Base-by-base conservation (phyloP, 257 asterid genomes). In the Fraxinus cuspidata region DNA sequence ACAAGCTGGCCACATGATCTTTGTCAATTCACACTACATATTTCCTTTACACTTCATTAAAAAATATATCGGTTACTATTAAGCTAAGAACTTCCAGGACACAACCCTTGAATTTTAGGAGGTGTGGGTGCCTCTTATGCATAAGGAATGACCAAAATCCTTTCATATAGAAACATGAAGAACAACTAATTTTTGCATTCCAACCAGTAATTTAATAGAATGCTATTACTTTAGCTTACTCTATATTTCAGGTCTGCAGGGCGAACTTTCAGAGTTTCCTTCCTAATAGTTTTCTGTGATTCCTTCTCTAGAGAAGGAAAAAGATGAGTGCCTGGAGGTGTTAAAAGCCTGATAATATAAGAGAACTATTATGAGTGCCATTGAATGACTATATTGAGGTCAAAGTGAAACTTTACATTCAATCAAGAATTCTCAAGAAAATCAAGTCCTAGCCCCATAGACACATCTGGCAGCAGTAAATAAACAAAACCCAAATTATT, bases 281-380 rank as follows among this genome's bases (percentile, higher is more conserved):
- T 73, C 74, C 27, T 67, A 29, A 65, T 74, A 16, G 74, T 72
- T 44, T 32, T 64, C 19, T 42, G 82, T 5, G 70, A 73, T 47
- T 79, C 74, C n/a, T 70, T 79, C 74, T 79, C 79, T 28, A n/a
- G n/a, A n/a, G n/a, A 73, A 34, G 79, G 83, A 73, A 79, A 79
- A 69, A 79, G 79, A 66, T 75, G 78, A 73, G 78, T n/a, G n/a
- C n/a, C n/a, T n/a, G n/a, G n/a, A n/a, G n/a, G n/a, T n/a, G n/a
- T n/a, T n/a, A n/a, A n/a, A n/a, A n/a, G n/a, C n/a, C n/a, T n/a
- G n/a, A n/a, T n/a, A n/a, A n/a, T n/a, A n/a, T n/a, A n/a, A n/a
- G n/a, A n/a, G n/a, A n/a, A n/a, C n/a, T n/a, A n/a, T n/a, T n/a
- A n/a, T n/a, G n/a, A n/a, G n/a, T n/a, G n/a, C n/a, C n/a, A n/a